A percentile compares a stretch with the other conserved stretches of the same genome.
Evolutionary conservation across 139 green algal genomes (phyloP).

Genomic region (Prasinococcaceae sp.): DNA sequence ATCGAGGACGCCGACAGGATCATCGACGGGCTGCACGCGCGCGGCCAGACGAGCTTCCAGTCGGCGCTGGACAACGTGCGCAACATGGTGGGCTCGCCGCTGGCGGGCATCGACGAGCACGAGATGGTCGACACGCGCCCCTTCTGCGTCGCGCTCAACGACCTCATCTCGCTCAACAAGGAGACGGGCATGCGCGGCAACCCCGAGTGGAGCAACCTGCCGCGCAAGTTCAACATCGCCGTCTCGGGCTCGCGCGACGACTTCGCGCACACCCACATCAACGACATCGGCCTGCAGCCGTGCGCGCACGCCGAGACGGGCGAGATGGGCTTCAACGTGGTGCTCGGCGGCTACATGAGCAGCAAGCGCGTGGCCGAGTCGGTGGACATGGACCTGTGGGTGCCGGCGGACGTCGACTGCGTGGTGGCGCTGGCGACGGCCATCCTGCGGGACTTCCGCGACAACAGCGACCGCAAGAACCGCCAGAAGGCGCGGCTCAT

Average conservation of each 20-base stretch:
- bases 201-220: slow-evolving; percentile 74
- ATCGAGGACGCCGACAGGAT: slow-evolving; percentile 42
- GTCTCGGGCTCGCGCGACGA: slow-evolving; percentile 71
- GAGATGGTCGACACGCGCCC: slow-evolving; percentile 79
- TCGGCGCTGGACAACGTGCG: slow-evolving; percentile 93
- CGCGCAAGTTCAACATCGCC: slow-evolving; percentile 86
- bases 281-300: slow-evolving; percentile 86
- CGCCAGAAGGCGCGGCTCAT: slow-evolving; percentile 88
- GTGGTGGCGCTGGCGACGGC: slow-evolving; percentile 20
- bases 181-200: too few species aligned
- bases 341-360: slow-evolving; percentile 89
- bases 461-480: slow-evolving; percentile 67
- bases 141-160: slow-evolving; percentile 41
- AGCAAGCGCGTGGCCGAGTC: slow-evolving; percentile 78
- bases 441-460: slow-evolving; percentile 42
- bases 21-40: slow-evolving; percentile 36
- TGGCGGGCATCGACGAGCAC: slow-evolving; percentile 75
- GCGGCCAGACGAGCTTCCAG: slow-evolving; percentile 63
- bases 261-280: slow-evolving; percentile 97
- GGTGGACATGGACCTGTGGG: slow-evolving; percentile 64
- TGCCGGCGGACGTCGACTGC: slow-evolving; percentile 38
- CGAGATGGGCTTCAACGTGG: slow-evolving; percentile 59
- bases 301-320: slow-evolving; percentile 48
- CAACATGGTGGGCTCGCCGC: slow-evolving; percentile 74
- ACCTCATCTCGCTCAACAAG: slow-evolving; percentile 45